Evolutionary conservation across 2,329 filamentous ascomycete species (phyloP), one percentile per base, ranked within the genome.

Genomic region (Hypocrella siamensis): DNA sequence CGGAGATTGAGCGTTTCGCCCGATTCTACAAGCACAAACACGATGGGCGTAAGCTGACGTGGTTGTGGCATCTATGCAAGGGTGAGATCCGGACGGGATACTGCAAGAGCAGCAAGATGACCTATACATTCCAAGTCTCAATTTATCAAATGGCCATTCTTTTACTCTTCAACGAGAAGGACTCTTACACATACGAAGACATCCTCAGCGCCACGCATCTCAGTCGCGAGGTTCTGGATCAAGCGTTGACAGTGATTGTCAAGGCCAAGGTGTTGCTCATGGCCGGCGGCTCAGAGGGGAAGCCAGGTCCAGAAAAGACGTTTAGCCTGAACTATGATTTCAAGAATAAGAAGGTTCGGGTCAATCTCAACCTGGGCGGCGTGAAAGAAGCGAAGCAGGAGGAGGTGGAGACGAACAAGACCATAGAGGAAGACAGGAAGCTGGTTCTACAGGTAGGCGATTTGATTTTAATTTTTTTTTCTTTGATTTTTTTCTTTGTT

Each of bases 51-150:
- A 98, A 96, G 60, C 67, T 98, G 25, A 93, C 88, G 6, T 98
- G 90, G 90, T 58, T 98, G 35, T 98, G 90, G 90, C 85, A 96
- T 52, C 63, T 98, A 32, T 96, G 85, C 68, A 98, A 96, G 63
- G 90, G 90, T 35, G 90, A 98, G 55, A 72, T 98, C 38, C 88
- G 86, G 55, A 82, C 86, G 24, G 88, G 86, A 47, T 98, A 94
- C 56, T 79, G 82, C 64, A 92, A 84, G 60, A 74, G 65, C 49
- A 75, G 74, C 47, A 96, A 94, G 61, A 83, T 85, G 2, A 84
- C 88, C 1, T 94, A 86, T 53, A 96, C 84, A 3, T 92, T 98
- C 65, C 85, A 93, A 53, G 92, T 98, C 9, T 96, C 88, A 3
- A 86, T 88, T 3, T 98, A 90, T 51, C 90, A 98, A 56, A 94